Evolutionary conservation across 345 rosid genomes (phyloP).

Genomic region (Murraya paniculata): DNA sequence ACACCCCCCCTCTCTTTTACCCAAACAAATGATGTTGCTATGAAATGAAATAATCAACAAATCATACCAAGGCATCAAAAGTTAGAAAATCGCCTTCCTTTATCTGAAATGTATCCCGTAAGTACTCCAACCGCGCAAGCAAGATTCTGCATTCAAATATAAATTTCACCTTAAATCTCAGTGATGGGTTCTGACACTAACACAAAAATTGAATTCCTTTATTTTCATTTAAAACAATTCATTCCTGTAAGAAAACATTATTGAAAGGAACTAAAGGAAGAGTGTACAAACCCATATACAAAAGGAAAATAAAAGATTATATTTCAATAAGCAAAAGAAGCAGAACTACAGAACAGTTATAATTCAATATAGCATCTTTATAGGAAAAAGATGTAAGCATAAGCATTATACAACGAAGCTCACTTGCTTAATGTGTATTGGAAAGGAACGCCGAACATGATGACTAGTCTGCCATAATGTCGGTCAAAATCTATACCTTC

Average conservation of each 20-base stretch:
- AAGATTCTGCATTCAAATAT: conserved; percentile 57
- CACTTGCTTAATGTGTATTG: conserved; percentile 96
- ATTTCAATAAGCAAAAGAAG: not conserved
- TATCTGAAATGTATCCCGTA: conserved; percentile 94
- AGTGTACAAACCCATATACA: not conserved
- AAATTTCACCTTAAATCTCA: not conserved
- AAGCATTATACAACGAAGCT: conserved; percentile 19
- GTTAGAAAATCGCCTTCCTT: conserved; percentile 97
- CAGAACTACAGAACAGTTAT: not conserved
- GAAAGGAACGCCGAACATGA: conserved; percentile 95
- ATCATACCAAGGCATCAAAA: conserved; percentile 92
- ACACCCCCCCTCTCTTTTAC: too few species aligned
- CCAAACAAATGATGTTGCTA: not conserved
- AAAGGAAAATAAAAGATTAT: not conserved
- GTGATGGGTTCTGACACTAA: not conserved
- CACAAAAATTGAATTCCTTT: not conserved
- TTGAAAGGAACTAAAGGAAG: not conserved
- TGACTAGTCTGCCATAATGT: conserved; percentile 93
- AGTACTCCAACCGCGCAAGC: conserved; percentile 85
- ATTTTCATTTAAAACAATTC: not conserved
- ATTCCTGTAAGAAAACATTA: not conserved
- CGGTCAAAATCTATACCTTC: conserved; percentile 99
- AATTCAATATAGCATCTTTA: not conserved
- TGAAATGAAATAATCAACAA: not conserved
- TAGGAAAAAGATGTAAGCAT: not conserved